Conservation (phyloP, 78 protist genomes). For the Dictyostelium firmibasis region DNA sequence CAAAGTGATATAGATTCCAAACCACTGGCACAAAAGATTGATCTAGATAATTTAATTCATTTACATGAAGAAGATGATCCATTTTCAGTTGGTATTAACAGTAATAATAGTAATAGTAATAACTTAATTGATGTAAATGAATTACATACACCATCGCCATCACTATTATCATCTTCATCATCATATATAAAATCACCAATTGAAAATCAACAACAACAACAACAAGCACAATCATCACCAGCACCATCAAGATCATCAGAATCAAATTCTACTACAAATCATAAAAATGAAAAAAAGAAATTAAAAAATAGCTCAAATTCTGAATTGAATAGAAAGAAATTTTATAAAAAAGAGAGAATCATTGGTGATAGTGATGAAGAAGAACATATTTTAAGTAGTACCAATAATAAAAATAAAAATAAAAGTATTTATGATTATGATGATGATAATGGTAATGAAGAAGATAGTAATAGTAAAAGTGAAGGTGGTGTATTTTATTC, state of each 20-base stretch:
- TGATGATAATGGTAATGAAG: not conserved
- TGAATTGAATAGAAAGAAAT: not conserved
- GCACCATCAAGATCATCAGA: not conserved
- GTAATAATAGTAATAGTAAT: not conserved
- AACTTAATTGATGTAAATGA: constrained; percentile 3
- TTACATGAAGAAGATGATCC: constrained; percentile 10
- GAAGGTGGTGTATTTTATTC: not conserved
- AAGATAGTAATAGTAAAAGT: not conserved
- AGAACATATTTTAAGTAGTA: not conserved
- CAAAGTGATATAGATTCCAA: not conserved
- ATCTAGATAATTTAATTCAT: not conserved
- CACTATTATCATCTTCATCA: not conserved
- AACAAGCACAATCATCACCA: not conserved
- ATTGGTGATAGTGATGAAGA: constrained; percentile 11
- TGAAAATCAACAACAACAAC: not conserved
- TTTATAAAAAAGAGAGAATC: not conserved
- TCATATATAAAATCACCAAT: not conserved
- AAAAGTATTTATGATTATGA: not conserved
- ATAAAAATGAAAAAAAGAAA: not conserved
- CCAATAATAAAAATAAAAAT: not conserved
- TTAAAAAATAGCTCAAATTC: not conserved
- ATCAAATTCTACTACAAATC: not conserved
- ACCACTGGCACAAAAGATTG: not conserved
- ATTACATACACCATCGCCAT: not conserved
- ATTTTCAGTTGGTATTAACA: not conserved